Evolutionary conservation across 192 early-diverging fungal species (phyloP).

Genomic region (Cetraspora pellucida): DNA sequence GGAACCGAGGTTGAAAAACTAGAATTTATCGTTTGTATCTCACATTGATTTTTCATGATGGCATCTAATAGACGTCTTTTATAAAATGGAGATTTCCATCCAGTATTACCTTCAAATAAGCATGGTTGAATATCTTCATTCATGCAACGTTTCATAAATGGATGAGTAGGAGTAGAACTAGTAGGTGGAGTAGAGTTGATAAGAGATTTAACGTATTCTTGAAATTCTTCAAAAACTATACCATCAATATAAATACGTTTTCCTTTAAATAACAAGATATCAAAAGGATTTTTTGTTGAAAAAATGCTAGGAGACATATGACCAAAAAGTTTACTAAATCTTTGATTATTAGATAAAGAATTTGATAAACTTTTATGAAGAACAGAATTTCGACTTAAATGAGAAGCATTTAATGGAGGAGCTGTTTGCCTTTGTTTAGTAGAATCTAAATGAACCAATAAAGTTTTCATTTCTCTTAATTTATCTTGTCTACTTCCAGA

Average conservation of each 20-base stretch:
- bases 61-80: slow-evolving; percentile 62
- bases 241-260: slow-evolving; percentile 63
- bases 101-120: slow-evolving; percentile 56
- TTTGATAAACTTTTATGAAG: slow-evolving; percentile 18
- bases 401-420: neutral
- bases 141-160: slow-evolving; percentile 74
- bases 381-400: slow-evolving; percentile 16
- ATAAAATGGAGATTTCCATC: slow-evolving; percentile 45
- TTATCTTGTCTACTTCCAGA: slow-evolving; percentile 41
- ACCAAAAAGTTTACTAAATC: slow-evolving; percentile 10
- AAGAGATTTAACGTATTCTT: slow-evolving; percentile 61
- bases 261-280: slow-evolving; percentile 14
- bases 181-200: slow-evolving; percentile 28
- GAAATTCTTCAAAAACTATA: slow-evolving; percentile 70
- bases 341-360: neutral
- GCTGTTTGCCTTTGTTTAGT: slow-evolving; percentile 40
- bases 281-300: slow-evolving; percentile 4
- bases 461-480: slow-evolving; percentile 46
- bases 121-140: slow-evolving; percentile 80
- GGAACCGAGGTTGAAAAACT: slow-evolving; percentile 13
- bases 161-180: slow-evolving; percentile 33
- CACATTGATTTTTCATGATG: slow-evolving; percentile 56
- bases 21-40: slow-evolving; percentile 50
- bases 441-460: slow-evolving; percentile 50
- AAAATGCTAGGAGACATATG: slow-evolving; percentile 36